phyloP scores from a whole-genome alignment of 257 asterid species.

The Cynanchum wilfordii region DNA sequence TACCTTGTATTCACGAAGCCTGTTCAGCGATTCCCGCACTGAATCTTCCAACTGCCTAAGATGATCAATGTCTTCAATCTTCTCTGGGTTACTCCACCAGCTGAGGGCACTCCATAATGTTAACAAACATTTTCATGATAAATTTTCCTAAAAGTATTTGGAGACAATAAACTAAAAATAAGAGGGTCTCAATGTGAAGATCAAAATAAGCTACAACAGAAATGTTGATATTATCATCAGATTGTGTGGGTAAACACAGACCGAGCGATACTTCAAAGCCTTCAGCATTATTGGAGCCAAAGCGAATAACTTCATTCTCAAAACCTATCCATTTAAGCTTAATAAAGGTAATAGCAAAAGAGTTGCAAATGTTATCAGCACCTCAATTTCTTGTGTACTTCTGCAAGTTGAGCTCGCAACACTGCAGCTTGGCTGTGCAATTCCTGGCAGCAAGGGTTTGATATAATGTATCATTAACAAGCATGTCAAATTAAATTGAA shows the following conservation, averaged over 20 bases:
- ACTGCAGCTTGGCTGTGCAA: constrained; percentile 46
- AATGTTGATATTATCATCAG: neutral
- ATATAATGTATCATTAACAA: constrained; percentile 5
- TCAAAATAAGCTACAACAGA: neutral
- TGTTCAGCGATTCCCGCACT: constrained; percentile 50
- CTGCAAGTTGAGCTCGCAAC: constrained; percentile 48
- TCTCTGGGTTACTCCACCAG: constrained; percentile 81
- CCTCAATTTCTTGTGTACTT: constrained; percentile 52
- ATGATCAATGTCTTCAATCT: constrained; percentile 55
- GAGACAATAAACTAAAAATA: neutral
- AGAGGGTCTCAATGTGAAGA: neutral
- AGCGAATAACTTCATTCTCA: neutral
- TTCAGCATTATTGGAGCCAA: neutral
- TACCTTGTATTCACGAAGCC: constrained; percentile 52
- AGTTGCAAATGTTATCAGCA: constrained; percentile 12
- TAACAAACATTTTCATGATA: neutral
- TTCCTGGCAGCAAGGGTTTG: constrained; percentile 47
- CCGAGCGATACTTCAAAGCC: neutral
- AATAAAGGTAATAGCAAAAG: neutral
- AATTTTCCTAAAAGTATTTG: neutral
- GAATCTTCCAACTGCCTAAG: constrained; percentile 73
- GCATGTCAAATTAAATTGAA: neutral
- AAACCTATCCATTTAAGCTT: neutral
- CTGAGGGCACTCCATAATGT: constrained; percentile 28
- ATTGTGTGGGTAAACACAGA: neutral